phyloP scores from a whole-genome alignment of 768 basidiomycete genomes.

The Wakefieldia striispora region DNA sequence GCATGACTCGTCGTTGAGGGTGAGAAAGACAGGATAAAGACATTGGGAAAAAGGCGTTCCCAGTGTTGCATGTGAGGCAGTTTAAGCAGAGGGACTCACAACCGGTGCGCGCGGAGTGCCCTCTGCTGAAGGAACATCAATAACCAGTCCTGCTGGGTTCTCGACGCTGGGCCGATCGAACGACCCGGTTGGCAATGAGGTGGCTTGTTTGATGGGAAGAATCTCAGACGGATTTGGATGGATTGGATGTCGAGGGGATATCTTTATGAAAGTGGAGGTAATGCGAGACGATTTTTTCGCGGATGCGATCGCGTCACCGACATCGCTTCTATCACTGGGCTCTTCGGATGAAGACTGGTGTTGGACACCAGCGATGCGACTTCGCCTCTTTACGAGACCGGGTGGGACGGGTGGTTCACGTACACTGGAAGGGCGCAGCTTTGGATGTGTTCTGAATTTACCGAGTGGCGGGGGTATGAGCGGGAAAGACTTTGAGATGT shows the following conservation, averaged over 20 bases:
- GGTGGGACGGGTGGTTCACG: constrained; percentile 34
- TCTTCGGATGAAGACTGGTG: constrained; percentile 30
- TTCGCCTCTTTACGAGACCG: constrained; percentile 28
- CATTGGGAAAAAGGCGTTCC: constrained; percentile 7
- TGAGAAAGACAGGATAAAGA: constrained; percentile 10
- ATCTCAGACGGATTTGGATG: background rate
- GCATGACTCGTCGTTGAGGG: constrained; percentile 13
- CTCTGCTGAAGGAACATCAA: constrained; percentile 5
- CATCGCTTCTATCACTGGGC: constrained; percentile 28
- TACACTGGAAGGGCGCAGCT: constrained; percentile 23
- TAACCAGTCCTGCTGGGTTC: background rate
- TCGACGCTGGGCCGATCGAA: constrained; percentile 4
- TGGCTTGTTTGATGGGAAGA: constrained; percentile 7
- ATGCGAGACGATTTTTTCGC: constrained; percentile 10
- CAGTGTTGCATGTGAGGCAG: constrained; percentile 10
- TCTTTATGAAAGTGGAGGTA: background rate
- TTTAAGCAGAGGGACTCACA: constrained; percentile 26
- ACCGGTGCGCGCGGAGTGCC: constrained; percentile 13
- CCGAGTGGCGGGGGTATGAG: constrained; percentile 28
- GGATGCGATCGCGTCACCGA: constrained; percentile 15
- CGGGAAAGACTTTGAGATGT: constrained; percentile 31
- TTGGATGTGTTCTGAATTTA: constrained; percentile 28
- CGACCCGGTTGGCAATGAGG: constrained; percentile 7
- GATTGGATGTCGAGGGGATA: background rate
- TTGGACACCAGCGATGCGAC: constrained; percentile 21